Percentiles rank a stretch among this genome's conserved stretches.
Conservation (phyloP, 805 yeast genomes). For the Zygotorulaspora florentina region DNA sequence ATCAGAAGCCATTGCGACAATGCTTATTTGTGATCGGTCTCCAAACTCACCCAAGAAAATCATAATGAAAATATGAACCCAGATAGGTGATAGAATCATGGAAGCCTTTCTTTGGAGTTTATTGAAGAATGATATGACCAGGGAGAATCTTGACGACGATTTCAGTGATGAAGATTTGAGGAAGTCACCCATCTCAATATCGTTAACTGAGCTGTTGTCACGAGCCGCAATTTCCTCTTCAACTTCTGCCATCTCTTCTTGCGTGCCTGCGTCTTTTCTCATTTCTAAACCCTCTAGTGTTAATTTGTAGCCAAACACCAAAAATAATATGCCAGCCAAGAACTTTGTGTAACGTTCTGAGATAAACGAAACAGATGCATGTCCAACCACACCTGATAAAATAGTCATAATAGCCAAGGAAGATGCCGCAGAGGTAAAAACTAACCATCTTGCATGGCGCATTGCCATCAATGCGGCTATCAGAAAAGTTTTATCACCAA, state of each 20-base stretch:
- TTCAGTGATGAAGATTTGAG: constrained; percentile 12
- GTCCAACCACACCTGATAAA: constrained; percentile 87
- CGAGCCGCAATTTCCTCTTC: constrained; percentile 82
- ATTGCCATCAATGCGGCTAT: constrained; percentile 98
- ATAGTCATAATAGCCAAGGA: constrained; percentile 89
- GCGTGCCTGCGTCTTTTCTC: constrained; percentile 81
- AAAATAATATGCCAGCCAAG: constrained; percentile 73
- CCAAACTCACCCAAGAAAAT: constrained; percentile 99
- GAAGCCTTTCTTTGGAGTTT: constrained; percentile 41
- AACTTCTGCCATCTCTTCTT: constrained; percentile 94
- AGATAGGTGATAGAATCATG: constrained; percentile 73
- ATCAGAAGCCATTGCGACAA: constrained; percentile 98
- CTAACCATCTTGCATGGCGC: constrained; percentile 79
- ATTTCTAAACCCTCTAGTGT: constrained; percentile 76
- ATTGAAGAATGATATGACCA: constrained; percentile 14
- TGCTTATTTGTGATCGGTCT: constrained; percentile 95
- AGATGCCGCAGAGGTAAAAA: constrained; percentile 82
- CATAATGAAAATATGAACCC: constrained; percentile 94
- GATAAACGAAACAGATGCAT: constrained; percentile 77
- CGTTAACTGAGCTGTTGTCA: constrained; percentile 48
- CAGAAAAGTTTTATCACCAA: constrained; percentile 95
- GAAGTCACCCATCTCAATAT: constrained; percentile 54
- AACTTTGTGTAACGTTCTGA: constrained; percentile 77
- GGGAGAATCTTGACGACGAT: constrained; percentile 1
- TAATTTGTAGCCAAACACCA: constrained; percentile 76